These are phyloP conservation scores for Tuber brumale DNA, from an alignment of 495 filamentous ascomycete species.

Conservation along the genomic window DNA sequence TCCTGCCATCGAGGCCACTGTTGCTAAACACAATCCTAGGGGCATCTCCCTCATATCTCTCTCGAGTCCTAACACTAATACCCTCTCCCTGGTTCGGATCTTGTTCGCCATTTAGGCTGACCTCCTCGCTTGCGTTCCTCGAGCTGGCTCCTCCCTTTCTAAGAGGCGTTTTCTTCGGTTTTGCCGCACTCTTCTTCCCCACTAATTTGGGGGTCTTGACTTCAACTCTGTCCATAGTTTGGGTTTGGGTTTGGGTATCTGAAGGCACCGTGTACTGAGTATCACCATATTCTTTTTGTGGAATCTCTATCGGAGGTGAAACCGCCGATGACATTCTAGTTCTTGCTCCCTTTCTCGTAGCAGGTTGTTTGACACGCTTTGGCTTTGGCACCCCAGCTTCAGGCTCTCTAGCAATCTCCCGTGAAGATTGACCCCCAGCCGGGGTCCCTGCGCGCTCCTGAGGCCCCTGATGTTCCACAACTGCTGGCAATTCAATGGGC, in stretches of 20 bases:
- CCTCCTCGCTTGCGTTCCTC: slow-evolving; percentile 7
- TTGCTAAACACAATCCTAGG: slow-evolving; percentile 41
- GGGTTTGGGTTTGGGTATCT: slow-evolving; percentile 22
- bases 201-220: slow-evolving; percentile 13
- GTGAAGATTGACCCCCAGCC: neutral
- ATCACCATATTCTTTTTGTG: slow-evolving; percentile 14
- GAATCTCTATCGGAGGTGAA: slow-evolving; percentile 8
- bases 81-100: neutral
- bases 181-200: slow-evolving; percentile 8
- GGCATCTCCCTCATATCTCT: slow-evolving; percentile 28
- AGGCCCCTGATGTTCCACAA: neutral
- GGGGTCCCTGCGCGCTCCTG: slow-evolving; percentile 7
- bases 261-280: slow-evolving; percentile 36
- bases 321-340: slow-evolving; percentile 12
- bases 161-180: slow-evolving; percentile 13
- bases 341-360: slow-evolving; percentile 15
- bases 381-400: slow-evolving; percentile 5
- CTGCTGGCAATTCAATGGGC: slow-evolving; percentile 7
- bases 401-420: slow-evolving; percentile 11
- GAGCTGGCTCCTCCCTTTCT: slow-evolving; percentile 7
- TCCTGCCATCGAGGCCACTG: slow-evolving; percentile 29
- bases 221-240: slow-evolving; percentile 16
- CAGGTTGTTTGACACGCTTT: slow-evolving; percentile 20
- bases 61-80: slow-evolving; percentile 17
- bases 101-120: neutral